Evolutionary conservation across 345 rosid genomes (phyloP).

Genomic region (Boechera stricta): DNA sequence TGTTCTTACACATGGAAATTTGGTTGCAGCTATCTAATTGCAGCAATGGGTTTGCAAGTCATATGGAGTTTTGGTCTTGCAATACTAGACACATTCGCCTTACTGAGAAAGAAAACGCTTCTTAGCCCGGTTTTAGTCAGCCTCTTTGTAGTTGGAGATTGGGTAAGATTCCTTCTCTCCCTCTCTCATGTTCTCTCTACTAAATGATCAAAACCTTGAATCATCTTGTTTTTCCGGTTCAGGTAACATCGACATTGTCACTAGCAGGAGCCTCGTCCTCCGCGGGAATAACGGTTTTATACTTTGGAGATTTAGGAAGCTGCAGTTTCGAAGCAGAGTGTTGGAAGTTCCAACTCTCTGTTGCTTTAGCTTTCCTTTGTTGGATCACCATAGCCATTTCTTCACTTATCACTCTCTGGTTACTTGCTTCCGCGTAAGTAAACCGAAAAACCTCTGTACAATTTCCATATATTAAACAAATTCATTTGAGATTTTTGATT

Average conservation of each 20-base stretch:
- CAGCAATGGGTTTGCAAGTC: constrained; percentile 89
- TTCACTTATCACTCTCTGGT: constrained; percentile 78
- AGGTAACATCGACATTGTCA: constrained; percentile 73
- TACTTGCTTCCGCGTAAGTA: constrained; percentile 49
- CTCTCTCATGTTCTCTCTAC: not conserved
- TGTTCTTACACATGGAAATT: constrained; percentile 2
- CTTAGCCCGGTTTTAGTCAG: constrained; percentile 61
- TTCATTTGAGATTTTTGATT: constrained; percentile 29
- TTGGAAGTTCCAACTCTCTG: constrained; percentile 65
- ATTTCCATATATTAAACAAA: constrained; percentile 1
- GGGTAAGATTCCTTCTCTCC: constrained; percentile 55
- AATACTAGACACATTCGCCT: constrained; percentile 60
- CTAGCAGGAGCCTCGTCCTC: constrained; percentile 81
- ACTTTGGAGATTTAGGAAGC: constrained; percentile 59
- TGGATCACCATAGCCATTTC: constrained; percentile 70
- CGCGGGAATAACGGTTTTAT: constrained; percentile 63
- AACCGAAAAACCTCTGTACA: constrained; percentile 5
- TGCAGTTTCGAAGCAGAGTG: constrained; percentile 60
- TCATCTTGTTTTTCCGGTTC: constrained; percentile 17
- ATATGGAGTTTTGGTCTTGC: constrained; percentile 89
- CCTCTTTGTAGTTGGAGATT: constrained; percentile 89
- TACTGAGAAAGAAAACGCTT: constrained; percentile 62
- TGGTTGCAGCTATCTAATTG: constrained; percentile 73
- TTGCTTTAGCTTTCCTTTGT: constrained; percentile 76
- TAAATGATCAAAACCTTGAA: not conserved